phyloP scores from a whole-genome alignment of 1,139 yeast genomes.

The Hemisphaericaspora xylofermentans region DNA sequence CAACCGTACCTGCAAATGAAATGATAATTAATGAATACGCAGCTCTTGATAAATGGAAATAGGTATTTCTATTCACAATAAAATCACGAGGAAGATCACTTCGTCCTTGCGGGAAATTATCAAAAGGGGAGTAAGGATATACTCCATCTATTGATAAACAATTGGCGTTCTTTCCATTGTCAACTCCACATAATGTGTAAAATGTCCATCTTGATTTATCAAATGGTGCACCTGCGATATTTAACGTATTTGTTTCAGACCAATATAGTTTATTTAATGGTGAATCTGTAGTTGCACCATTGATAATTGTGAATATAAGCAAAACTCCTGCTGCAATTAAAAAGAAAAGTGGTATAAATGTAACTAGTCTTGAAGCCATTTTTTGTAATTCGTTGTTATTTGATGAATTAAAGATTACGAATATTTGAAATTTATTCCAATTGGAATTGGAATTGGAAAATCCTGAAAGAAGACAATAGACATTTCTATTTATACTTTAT shows the following conservation, averaged over 20 bases:
- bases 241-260: conserved; percentile 67
- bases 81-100: conserved; percentile 51
- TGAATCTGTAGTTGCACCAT: conserved; percentile 56
- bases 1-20: conserved; percentile 54
- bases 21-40: conserved; percentile 68
- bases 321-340: conserved; percentile 48
- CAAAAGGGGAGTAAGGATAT: conserved; percentile 64
- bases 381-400: too few species aligned
- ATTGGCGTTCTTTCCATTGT: conserved; percentile 33
- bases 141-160: conserved; percentile 56
- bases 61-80: conserved; percentile 42
- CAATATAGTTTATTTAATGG: conserved; percentile 60
- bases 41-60: conserved; percentile 63
- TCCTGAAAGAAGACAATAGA: too few species aligned
- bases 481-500: too few species aligned
- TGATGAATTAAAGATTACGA: too few species aligned
- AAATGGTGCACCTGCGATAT: conserved; percentile 35
- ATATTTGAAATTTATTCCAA: too few species aligned
- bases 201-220: conserved; percentile 62
- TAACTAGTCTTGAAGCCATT: conserved; percentile 10
- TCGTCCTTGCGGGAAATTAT: conserved; percentile 46
- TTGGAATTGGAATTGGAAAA: too few species aligned
- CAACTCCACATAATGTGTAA: conserved; percentile 59
- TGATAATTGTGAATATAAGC: conserved; percentile 59
- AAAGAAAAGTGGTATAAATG: conserved; percentile 29